Base-by-base conservation (phyloP, 352 stramenopile species). In the Peronosclerospora sorghi region DNA sequence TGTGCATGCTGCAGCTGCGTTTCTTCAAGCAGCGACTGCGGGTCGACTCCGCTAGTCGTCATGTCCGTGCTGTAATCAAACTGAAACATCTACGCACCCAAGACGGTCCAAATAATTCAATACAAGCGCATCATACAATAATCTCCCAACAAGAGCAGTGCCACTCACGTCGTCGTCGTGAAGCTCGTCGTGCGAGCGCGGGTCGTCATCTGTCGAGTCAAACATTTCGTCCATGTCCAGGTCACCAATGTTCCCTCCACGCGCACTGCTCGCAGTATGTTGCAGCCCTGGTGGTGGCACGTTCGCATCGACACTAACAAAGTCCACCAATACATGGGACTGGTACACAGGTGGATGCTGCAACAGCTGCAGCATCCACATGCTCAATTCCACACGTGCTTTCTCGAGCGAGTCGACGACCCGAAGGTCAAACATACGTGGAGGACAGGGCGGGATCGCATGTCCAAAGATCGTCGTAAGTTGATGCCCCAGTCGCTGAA, bases 211-310 rank as follows among this genome's bases (percentile, higher is more conserved):
- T 14, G 61, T 59, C 30, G 75, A 85, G 51, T 82, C 65, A 38
- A 87, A 87, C 71, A 85, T 87, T 32, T 83, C 73, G 47, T 83
- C 65, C 68, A 83, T 83, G 29, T 91, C 73, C 9, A 91, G 68
- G 27, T 91, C 78, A 38, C 78, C 78, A 48, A 88, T 87, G 53
- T 83, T 84, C 34, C 50, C 43, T n/a, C 32, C 36, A 18, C 48
- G 38, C 21, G 52, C 39, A 26, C 41, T 24, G 7, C 9, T 17
- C 30, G 60, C 27, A 18, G 35, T 34, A n/a, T 45, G 37, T 24
- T 70, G 73, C 35, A 87, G 49, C 6, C 75, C 71, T 1, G 54
- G 55, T 1, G 75, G 73, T 44, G 72, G 38, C 45, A 83, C 68
- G 20, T 91, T 91, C 53, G 78, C 78, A 34, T 91, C 78, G 15